phyloP scores from a whole-genome alignment of 2,329 filamentous ascomycete species.

The Aaosphaeria pasadenensis region DNA sequence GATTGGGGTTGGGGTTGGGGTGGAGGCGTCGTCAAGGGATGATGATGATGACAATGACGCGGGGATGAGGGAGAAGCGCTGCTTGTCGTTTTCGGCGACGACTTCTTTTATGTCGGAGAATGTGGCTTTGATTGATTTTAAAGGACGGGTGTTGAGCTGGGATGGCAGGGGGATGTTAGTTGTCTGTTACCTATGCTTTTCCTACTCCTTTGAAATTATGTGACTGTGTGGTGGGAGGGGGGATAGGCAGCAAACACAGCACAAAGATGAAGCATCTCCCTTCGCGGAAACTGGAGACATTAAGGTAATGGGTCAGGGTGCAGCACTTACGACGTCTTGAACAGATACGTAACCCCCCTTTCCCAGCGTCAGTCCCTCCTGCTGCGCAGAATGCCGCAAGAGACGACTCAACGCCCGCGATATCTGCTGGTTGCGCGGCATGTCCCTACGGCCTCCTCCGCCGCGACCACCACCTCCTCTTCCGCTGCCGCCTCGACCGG shows the following conservation, averaged over 20 bases:
- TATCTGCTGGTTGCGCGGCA: constrained; percentile 43
- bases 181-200: no score
- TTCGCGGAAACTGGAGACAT: no score
- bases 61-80: constrained; percentile 78
- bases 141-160: constrained; percentile 55
- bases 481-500: constrained; percentile 18
- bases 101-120: constrained; percentile 69
- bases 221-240: constrained; percentile 2
- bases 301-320: no score
- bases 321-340: constrained; percentile 52
- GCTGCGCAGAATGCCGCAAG: constrained; percentile 60
- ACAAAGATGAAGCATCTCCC: no score
- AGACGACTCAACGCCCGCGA: constrained; percentile 53
- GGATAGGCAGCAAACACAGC: background rate
- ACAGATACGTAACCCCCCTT: constrained; percentile 60
- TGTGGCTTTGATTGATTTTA: constrained; percentile 70
- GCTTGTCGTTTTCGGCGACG: constrained; percentile 79
- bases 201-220: background rate
- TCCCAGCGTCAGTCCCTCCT: constrained; percentile 58
- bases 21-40: constrained; percentile 2
- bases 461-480: constrained; percentile 23
- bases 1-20: constrained; percentile 10
- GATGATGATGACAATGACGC: constrained; percentile 23
- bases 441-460: constrained; percentile 33
- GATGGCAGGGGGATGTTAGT: background rate